Evolutionary conservation across 2,329 filamentous ascomycete genomes (phyloP).

Genomic region (Parastagonospora nodorum): DNA sequence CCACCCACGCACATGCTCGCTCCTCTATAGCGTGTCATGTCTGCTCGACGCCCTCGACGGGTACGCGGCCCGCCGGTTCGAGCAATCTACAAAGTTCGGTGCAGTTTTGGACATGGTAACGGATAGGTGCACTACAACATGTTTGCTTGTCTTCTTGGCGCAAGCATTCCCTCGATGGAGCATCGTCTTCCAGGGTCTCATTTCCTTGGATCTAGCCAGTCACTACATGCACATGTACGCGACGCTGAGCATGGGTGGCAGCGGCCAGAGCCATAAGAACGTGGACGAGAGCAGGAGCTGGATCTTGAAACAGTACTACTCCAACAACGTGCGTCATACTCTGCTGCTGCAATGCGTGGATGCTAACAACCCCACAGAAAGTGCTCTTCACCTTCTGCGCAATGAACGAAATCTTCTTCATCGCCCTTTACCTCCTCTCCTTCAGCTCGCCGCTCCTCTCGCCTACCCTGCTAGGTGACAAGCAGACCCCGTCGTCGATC

Average conservation of each 20-base stretch:
- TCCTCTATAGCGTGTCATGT: constrained; percentile 92
- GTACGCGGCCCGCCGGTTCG: constrained; percentile 81
- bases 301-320: constrained; percentile 94
- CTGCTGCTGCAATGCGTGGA: background rate
- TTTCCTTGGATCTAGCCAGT: constrained; percentile 89
- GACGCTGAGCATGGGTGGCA: constrained; percentile 83
- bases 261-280: constrained; percentile 85
- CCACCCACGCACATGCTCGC: constrained; percentile 91
- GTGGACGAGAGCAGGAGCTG: constrained; percentile 86
- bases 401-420: constrained; percentile 96
- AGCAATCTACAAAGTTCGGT: constrained; percentile 94
- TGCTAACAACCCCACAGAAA: constrained; percentile 58
- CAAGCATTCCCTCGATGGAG: constrained; percentile 94
- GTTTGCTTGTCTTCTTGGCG: constrained; percentile 90
- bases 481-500: constrained; percentile 58
- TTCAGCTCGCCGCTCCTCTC: constrained; percentile 91
- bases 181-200: constrained; percentile 91
- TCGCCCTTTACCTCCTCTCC: constrained; percentile 94
- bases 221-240: constrained; percentile 99
- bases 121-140: constrained; percentile 94
- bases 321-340: constrained; percentile 75
- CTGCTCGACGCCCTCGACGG: constrained; percentile 95
- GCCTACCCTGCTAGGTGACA: constrained; percentile 73
- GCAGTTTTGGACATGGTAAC: constrained; percentile 99
- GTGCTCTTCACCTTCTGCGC: constrained; percentile 91